Conservation (phyloP, 768 basidiomycete genomes). For the Boletus rufocinnamomeus region DNA sequence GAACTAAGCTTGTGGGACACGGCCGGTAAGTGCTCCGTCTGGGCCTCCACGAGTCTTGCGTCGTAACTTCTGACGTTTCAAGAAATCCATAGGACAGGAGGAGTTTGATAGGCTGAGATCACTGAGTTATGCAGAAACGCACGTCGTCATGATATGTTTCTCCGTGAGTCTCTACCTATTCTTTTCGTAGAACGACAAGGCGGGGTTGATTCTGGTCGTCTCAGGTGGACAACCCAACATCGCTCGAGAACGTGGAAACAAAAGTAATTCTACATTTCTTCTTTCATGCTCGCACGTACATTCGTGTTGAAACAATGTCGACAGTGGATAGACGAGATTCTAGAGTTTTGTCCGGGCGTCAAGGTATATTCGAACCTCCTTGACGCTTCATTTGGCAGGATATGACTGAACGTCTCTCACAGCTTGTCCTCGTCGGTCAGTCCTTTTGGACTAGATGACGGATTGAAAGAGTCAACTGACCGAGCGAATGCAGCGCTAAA, state of each 20-base stretch:
- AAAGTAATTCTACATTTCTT: conserved; percentile 59
- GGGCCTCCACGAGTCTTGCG: conserved; percentile 1
- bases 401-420: conserved; percentile 8
- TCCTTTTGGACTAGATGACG: conserved; percentile 16
- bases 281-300: not conserved
- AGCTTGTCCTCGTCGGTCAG: conserved; percentile 90
- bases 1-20: conserved; percentile 98
- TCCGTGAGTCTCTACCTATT: conserved; percentile 54
- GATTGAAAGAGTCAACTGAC: conserved; percentile 14
- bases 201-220: not conserved
- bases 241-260: conserved; percentile 92
- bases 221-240: conserved; percentile 92
- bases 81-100: conserved; percentile 72
- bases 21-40: conserved; percentile 60
- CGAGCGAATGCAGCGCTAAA: conserved; percentile 66
- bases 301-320: conserved; percentile 2
- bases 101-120: conserved; percentile 94
- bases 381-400: conserved; percentile 3
- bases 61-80: conserved; percentile 35
- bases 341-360: conserved; percentile 93
- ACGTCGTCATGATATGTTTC: conserved; percentile 95
- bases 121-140: conserved; percentile 95
- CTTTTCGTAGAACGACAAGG: not conserved
- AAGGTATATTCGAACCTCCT: conserved; percentile 53
- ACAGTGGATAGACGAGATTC: conserved; percentile 92